Evolutionary conservation across 1,139 yeast genomes (phyloP).

Genomic region (Taiozyma onychis): DNA sequence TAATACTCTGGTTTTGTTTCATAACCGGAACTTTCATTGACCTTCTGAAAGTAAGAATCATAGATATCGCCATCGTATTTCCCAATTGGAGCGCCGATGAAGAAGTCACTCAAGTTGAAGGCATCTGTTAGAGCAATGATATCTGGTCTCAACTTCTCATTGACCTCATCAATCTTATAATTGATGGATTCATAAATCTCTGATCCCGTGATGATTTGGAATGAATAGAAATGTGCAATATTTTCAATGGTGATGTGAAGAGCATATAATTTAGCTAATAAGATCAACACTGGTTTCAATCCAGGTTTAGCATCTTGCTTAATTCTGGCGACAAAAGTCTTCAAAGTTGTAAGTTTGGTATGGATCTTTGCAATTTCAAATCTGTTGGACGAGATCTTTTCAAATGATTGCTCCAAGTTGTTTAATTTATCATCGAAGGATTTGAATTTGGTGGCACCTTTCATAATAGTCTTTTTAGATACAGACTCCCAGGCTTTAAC

Average conservation of each 20-base stretch:
- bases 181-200: slow-evolving; percentile 16
- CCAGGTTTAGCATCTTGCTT: slow-evolving; percentile 23
- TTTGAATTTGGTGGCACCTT: slow-evolving; percentile 28
- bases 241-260: slow-evolving; percentile 17
- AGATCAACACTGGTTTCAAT: slow-evolving; percentile 21
- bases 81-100: slow-evolving; percentile 82
- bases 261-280: slow-evolving; percentile 16
- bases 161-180: slow-evolving; percentile 28
- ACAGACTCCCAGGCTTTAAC: slow-evolving; percentile 36
- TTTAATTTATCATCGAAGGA: slow-evolving; percentile 23
- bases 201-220: slow-evolving; percentile 14
- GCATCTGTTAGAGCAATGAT: slow-evolving; percentile 82
- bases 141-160: slow-evolving; percentile 54
- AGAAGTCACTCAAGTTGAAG: slow-evolving; percentile 76
- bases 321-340: slow-evolving; percentile 31
- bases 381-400: slow-evolving; percentile 37
- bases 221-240: slow-evolving; percentile 18
- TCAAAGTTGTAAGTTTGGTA: slow-evolving; percentile 32
- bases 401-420: slow-evolving; percentile 32
- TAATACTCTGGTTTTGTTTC: slow-evolving; percentile 36
- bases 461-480: slow-evolving; percentile 29
- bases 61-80: slow-evolving; percentile 80
- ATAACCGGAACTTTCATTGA: slow-evolving; percentile 28
- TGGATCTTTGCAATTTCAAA: slow-evolving; percentile 39
- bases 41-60: slow-evolving; percentile 61